Evolutionary conservation across 805 yeast genomes (phyloP).

Genomic region (Candida morakotiae): DNA sequence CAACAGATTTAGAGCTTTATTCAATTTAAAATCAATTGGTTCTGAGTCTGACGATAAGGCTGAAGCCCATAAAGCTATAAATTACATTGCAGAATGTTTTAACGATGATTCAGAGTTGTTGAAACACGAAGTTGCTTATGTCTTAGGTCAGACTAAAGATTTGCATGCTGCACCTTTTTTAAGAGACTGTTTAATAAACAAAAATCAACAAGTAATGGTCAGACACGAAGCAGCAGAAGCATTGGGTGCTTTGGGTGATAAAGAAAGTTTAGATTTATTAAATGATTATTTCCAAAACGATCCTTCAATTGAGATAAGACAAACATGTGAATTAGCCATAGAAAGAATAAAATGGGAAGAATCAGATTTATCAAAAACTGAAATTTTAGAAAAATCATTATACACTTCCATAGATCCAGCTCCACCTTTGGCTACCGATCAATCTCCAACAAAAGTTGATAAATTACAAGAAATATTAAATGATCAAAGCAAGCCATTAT

Average conservation of each 20-base stretch:
- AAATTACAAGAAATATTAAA: slow-evolving; percentile 67
- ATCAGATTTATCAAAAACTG: slow-evolving; percentile 60
- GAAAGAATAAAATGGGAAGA: slow-evolving; percentile 93
- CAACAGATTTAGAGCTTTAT: slow-evolving; percentile 87
- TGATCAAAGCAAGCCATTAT: slow-evolving; percentile 73
- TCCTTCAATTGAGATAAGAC: slow-evolving; percentile 83
- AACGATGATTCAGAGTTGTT: slow-evolving; percentile 78
- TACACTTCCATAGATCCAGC: slow-evolving; percentile 96
- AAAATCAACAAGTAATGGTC: slow-evolving; percentile 85
- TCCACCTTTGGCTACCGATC: slow-evolving; percentile 79
- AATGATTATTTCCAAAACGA: slow-evolving; percentile 64
- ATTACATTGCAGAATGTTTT: slow-evolving; percentile 83
- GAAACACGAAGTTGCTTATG: slow-evolving; percentile 97
- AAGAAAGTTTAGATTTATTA: slow-evolving; percentile 63
- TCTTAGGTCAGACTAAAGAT: slow-evolving; percentile 92
- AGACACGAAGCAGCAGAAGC: slow-evolving; percentile 99
- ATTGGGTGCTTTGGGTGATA: slow-evolving; percentile 90
- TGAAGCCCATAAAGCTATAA: slow-evolving; percentile 60
- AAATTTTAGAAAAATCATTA: slow-evolving; percentile 67
- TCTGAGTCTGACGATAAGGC: slow-evolving; percentile 56
- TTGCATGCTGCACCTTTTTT: slow-evolving; percentile 71
- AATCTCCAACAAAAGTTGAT: slow-evolving; percentile 50
- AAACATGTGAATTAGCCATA: slow-evolving; percentile 96
- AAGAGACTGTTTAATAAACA: slow-evolving; percentile 63
- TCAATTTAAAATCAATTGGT: slow-evolving; percentile 84